Evolutionary conservation across 345 rosid species (phyloP), one percentile per base, ranked within the genome.

Genomic region (Cardamine chenopodiifolia): DNA sequence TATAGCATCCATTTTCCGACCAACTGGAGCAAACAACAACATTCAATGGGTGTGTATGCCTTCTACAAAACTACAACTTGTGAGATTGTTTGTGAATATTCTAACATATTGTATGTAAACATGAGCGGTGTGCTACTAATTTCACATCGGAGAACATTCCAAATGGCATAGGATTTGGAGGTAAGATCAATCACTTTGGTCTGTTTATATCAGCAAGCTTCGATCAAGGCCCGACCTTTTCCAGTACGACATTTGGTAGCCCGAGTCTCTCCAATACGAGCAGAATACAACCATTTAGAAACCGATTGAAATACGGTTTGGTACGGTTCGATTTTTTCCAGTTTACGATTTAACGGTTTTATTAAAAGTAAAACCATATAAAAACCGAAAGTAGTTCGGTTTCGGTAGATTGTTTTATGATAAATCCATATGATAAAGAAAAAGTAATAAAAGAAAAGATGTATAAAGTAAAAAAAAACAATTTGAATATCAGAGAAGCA

Each of bases 81-180:
- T 3, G 1, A 39, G 15, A 39, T 39, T 11, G 5, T 12, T 37
- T 37, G 14, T 4, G 44, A 39, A 39, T 39, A 7, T 35, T 31
- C 14, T 58, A 65, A 58, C 28, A 39, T 66, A 25, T 4, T 2
- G 28, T 55, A 8, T 39, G 44, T 11, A 3, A n/a, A 23, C 22
- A 2, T 59, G 47, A 18, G 81, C 86, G 91, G 98, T 89, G 97
- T 83, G 98, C 89, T 47, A 86, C 72, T 22, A 91, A 87, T 80
- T 94, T 91, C 83, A 86, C 86, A 52, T 90, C 97, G n/a, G 96
- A 90, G 72, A 86, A 78, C 70, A 88, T 94, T 70, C 96, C 98
- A n/a, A 91, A 91, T 52, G 97, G 98, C 35, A 85, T 94, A 53
- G 98, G 97, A 18, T 89, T 89, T 32, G 97, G 96, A 64, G 98